These are phyloP conservation scores for Entomortierella parvispora DNA, from an alignment of 192 early-diverging fungal genomes.

Conservation along the genomic window DNA sequence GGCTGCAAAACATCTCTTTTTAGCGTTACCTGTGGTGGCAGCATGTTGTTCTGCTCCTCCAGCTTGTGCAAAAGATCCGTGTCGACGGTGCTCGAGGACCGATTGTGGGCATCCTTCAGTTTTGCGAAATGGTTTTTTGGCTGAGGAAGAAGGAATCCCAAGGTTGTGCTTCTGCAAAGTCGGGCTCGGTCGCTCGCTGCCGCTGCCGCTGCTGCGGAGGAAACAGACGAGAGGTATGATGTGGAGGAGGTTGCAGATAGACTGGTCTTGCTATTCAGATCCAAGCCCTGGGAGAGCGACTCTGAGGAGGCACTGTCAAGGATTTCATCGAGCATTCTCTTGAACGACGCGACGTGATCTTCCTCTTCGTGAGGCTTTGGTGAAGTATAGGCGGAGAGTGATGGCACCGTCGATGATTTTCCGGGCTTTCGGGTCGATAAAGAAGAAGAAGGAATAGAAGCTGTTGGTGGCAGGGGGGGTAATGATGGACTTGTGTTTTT, in stretches of 20 bases:
- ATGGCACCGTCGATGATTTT: constrained; percentile 7
- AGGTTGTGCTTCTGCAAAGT: constrained; percentile 32
- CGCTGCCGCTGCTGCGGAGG: constrained; percentile 10
- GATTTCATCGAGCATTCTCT: constrained; percentile 52
- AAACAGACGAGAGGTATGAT: constrained; percentile 16
- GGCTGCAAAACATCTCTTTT: too few relatives aligned
- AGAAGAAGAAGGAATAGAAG: not conserved
- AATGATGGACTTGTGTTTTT: too few relatives aligned
- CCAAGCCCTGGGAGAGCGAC: constrained; percentile 31
- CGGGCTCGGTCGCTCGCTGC: constrained; percentile 36
- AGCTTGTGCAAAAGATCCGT: constrained; percentile 56
- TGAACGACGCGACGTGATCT: constrained; percentile 45
- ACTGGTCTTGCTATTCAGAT: constrained; percentile 14
- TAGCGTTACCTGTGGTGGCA: constrained; percentile 68
- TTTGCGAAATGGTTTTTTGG: constrained; percentile 42
- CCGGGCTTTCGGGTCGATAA: constrained; percentile 6
- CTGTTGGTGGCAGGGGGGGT: too few relatives aligned
- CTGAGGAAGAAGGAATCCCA: constrained; percentile 45
- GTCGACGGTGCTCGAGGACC: constrained; percentile 26
- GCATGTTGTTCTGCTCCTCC: constrained; percentile 65
- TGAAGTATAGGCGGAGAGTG: not conserved
- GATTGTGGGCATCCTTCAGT: constrained; percentile 16
- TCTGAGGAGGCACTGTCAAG: constrained; percentile 49
- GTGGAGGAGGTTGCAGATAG: constrained; percentile 26
- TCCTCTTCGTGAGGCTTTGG: constrained; percentile 17